Conservation (phyloP, 352 stramenopile species). For the Blastocystis sp. region DNA sequence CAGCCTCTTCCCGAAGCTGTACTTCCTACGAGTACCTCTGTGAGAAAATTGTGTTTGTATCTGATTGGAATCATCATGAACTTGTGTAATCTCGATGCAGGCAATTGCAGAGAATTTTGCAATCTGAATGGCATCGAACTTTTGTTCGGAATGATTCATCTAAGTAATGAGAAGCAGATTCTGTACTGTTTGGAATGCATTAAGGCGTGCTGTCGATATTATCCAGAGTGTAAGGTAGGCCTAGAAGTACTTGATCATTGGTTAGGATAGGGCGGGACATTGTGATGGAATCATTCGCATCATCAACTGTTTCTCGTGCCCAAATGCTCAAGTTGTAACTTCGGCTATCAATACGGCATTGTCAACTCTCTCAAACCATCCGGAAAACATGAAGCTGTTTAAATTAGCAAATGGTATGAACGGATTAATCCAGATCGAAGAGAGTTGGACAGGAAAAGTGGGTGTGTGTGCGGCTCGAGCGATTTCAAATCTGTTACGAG, state of each 20-base stretch:
- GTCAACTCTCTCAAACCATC: background rate
- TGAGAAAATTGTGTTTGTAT: constrained; percentile 10
- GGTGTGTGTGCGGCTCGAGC: background rate
- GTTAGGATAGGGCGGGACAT: background rate
- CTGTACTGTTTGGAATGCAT: constrained; percentile 5
- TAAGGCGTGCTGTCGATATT: background rate
- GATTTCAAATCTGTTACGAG: constrained; percentile 12
- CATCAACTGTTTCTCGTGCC: constrained; percentile 19
- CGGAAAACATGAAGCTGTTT: background rate
- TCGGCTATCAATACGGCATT: background rate
- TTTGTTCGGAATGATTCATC: background rate
- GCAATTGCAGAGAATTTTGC: background rate
- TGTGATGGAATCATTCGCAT: constrained; percentile 5
- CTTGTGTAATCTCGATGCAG: background rate
- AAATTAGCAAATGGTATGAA: constrained; percentile 8
- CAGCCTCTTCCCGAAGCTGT: background rate
- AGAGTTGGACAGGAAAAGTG: background rate
- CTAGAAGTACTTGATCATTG: background rate
- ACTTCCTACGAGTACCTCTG: background rate
- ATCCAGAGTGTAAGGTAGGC: background rate
- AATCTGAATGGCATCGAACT: background rate
- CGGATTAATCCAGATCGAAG: constrained; percentile 8
- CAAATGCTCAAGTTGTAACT: background rate
- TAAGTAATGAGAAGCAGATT: background rate
- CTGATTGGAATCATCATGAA: constrained; percentile 13